Percentiles rank a stretch among this genome's conserved stretches.
These are phyloP conservation scores for Pterula multifida DNA, from an alignment of 1,284 basidiomycete genomes.

Conservation along the genomic window DNA sequence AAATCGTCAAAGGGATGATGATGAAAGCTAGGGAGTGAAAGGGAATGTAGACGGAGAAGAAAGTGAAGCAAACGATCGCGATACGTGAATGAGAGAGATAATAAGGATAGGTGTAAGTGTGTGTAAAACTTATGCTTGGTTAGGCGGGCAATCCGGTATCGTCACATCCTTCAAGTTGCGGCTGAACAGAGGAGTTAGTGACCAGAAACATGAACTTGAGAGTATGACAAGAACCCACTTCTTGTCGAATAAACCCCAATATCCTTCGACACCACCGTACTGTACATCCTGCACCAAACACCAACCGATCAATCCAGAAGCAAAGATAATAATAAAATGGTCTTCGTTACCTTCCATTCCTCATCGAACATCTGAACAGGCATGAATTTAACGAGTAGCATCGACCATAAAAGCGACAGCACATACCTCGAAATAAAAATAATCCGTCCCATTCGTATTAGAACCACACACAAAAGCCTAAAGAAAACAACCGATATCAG, in stretches of 20 bases:
- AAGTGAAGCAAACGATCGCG: too few relatives aligned
- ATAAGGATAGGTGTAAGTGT: too few relatives aligned
- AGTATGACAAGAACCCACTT: conserved; percentile 25
- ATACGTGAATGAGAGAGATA: too few relatives aligned
- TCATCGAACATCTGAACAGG: conserved; percentile 54
- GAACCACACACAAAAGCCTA: conserved; percentile 62
- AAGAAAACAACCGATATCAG: background rate
- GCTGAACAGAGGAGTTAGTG: background rate
- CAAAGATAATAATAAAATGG: background rate
- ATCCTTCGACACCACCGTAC: conserved; percentile 55
- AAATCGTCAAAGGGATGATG: too few relatives aligned
- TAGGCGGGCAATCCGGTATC: background rate
- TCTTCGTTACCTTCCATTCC: conserved; percentile 53
- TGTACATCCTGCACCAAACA: conserved; percentile 14
- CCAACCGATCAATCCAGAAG: background rate
- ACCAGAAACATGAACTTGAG: background rate
- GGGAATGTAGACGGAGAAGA: too few relatives aligned
- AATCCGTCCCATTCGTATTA: conserved; percentile 55
- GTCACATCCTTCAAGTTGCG: background rate
- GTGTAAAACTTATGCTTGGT: background rate
- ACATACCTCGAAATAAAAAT: conserved; percentile 52
- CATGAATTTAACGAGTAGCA: background rate
- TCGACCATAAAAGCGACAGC: background rate
- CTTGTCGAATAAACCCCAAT: conserved; percentile 55
- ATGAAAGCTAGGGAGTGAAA: too few relatives aligned